Evolutionary conservation across 208 protist genomes (phyloP).

Genomic region (Strigomonas culicis): DNA sequence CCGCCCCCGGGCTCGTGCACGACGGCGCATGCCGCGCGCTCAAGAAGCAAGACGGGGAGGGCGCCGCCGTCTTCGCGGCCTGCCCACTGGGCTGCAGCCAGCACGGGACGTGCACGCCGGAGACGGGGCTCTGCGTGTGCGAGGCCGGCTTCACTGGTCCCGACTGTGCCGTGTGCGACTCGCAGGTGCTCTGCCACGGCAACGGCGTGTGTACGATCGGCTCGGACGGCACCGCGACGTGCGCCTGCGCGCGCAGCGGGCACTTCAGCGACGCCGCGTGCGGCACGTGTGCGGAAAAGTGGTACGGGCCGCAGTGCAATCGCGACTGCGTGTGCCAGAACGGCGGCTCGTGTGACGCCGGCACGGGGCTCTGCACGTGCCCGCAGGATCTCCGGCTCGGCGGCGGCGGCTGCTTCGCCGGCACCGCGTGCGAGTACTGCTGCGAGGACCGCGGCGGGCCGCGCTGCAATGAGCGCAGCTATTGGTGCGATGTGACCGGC

Average conservation of each 20-base stretch:
- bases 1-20: constrained; percentile 44
- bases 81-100: constrained; percentile 59
- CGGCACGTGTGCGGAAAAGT: constrained; percentile 42
- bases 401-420: constrained; percentile 48
- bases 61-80: background rate
- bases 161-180: constrained; percentile 73
- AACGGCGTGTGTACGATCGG: constrained; percentile 38
- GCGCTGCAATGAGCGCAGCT: constrained; percentile 53
- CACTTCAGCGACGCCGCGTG: constrained; percentile 56
- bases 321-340: constrained; percentile 55
- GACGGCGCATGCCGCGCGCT: constrained; percentile 11
- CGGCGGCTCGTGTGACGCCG: constrained; percentile 44
- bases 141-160: constrained; percentile 29
- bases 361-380: constrained; percentile 53
- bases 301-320: constrained; percentile 74
- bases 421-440: constrained; percentile 67
- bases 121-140: constrained; percentile 51
- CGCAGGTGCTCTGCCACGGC: constrained; percentile 48
- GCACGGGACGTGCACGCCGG: constrained; percentile 35
- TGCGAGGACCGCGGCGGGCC: constrained; percentile 56
- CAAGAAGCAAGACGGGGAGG: background rate
- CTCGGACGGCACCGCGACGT: constrained; percentile 23
- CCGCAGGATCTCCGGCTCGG: constrained; percentile 23
- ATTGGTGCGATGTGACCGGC: constrained; percentile 65
- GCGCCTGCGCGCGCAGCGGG: constrained; percentile 42